Evolutionary conservation across 768 basidiomycete genomes (phyloP).

Genomic region (Boletus patriciae): DNA sequence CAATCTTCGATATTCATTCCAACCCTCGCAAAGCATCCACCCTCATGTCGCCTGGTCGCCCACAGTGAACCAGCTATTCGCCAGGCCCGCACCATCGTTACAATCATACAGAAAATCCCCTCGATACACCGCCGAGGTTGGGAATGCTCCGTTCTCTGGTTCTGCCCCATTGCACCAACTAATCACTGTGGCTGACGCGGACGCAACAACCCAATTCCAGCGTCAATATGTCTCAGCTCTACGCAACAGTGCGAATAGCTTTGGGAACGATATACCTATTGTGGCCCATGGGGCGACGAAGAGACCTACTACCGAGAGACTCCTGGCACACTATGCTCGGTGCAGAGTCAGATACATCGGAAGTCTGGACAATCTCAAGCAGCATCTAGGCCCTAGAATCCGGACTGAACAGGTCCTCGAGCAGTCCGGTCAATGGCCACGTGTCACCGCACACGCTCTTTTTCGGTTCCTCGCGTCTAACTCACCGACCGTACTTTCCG

Average conservation of each 20-base stretch:
- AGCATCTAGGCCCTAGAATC: constrained; percentile 15
- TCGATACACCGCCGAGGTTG: not conserved
- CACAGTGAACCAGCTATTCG: constrained; percentile 2
- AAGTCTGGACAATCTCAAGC: not conserved
- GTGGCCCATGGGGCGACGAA: not conserved
- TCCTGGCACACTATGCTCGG: constrained; percentile 10
- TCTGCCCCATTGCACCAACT: constrained; percentile 2
- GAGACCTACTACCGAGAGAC: not conserved
- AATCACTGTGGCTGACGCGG: not conserved
- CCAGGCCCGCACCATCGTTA: constrained; percentile 2
- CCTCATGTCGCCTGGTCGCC: not conserved
- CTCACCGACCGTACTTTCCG: constrained; percentile 13
- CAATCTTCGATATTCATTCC: constrained; percentile 7
- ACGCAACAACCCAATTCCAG: constrained; percentile 15
- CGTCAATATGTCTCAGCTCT: constrained; percentile 11
- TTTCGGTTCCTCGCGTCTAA: constrained; percentile 32
- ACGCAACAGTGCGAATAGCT: constrained; percentile 6
- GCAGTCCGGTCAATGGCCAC: constrained; percentile 39
- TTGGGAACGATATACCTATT: constrained; percentile 2
- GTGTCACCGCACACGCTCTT: constrained; percentile 33
- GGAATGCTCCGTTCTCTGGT: not conserved
- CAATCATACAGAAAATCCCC: not conserved
- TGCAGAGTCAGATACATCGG: constrained; percentile 6
- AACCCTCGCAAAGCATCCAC: not conserved
- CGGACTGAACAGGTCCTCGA: constrained; percentile 18